Base-by-base conservation (phyloP, 345 rosid genomes). In the Alliaria petiolata region DNA sequence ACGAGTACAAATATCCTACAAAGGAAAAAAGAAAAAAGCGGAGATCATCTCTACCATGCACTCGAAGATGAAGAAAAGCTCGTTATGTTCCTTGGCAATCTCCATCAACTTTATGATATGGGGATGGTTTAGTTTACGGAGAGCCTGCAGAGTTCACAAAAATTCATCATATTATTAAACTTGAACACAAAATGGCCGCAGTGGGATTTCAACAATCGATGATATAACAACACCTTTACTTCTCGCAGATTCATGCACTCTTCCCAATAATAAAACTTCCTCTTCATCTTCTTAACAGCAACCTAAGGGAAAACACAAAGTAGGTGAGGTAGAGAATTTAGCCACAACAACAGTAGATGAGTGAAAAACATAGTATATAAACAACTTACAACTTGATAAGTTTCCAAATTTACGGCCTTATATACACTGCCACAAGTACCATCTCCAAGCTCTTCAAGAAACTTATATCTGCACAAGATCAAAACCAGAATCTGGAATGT, bases 271-370 rank as follows among this genome's bases (percentile, higher is more conserved):
- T 86, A 89, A 76, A 90, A 93, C 59, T 89, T 90, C 65, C 96
- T 84, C 83, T 93, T 93, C 98, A 93, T 93, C 84, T 82, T 90
- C 84, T 93, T 93, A 43, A 93, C 92, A 73, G 97, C 98, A 86
- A 93, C 98, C 98, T 92, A 5, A 31, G 30, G 34, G 74, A 49
- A 70, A 22, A 33, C 60, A 50, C 16, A 49, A 51, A 20, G 9
- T 17, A 17, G 15, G 45, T 0, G 8, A 4, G 12, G 19, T 22
- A 22, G 25, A 22, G 25, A n/a, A n/a, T 54, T 57, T 14, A 26
- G 26, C 51, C 11, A 25, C 26, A 15, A 22, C 20, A 22, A 19
- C 14, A 26, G 11, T 28, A 36, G 30, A 60, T 14, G 4, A 7
- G 35, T 14, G n/a, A 51, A 15, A 31, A 40, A 1, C 0, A 8